Evolutionary conservation across 2,329 filamentous ascomycete species (phyloP).

Genomic region (Monilinia fructigena): DNA sequence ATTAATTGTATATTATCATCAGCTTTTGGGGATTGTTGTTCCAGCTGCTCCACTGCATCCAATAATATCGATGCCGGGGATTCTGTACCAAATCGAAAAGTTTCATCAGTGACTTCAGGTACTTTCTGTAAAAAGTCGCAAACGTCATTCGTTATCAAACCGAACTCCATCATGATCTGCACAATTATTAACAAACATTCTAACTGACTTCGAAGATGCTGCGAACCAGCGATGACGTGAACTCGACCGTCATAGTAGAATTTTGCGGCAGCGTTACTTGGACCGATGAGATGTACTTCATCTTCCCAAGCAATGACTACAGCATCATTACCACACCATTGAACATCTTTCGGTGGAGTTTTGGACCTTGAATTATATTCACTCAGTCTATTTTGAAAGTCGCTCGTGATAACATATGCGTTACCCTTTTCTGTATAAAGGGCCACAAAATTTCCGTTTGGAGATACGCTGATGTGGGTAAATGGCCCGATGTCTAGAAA

Average conservation of each 20-base stretch:
- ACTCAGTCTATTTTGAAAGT: constrained; percentile 88
- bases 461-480: constrained; percentile 83
- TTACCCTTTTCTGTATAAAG: constrained; percentile 83
- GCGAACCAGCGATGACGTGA: constrained; percentile 78
- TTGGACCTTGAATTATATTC: constrained; percentile 88
- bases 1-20: constrained; percentile 98
- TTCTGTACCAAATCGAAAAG: constrained; percentile 84
- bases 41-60: constrained; percentile 86
- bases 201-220: background rate
- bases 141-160: constrained; percentile 88
- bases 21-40: constrained; percentile 91
- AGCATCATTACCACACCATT: constrained; percentile 96
- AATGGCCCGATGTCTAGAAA: constrained; percentile 91
- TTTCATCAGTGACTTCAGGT: constrained; percentile 78
- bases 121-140: constrained; percentile 98
- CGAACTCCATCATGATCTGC: constrained; percentile 78
- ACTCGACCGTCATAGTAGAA: constrained; percentile 92
- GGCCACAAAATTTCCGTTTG: constrained; percentile 83
- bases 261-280: constrained; percentile 69
- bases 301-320: constrained; percentile 96
- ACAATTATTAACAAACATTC: constrained; percentile 21
- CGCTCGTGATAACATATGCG: constrained; percentile 89
- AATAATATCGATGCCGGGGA: constrained; percentile 89
- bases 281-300: constrained; percentile 90
- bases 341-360: constrained; percentile 80